Conservation (phyloP, 495 filamentous ascomycete genomes). For the Podospora pseudoanserina region DNA sequence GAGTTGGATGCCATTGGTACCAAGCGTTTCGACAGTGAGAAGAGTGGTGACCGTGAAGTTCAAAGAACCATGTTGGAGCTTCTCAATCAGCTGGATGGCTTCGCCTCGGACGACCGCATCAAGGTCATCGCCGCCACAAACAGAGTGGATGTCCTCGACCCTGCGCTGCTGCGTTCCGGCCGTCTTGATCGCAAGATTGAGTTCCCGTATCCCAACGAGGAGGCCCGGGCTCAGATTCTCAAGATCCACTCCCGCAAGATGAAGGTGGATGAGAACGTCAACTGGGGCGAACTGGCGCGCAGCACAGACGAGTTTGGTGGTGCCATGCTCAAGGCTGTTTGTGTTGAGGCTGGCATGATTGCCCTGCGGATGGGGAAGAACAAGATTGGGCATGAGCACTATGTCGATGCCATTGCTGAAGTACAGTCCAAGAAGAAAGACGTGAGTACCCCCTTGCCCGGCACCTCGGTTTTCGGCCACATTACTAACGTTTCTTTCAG, state of each 20-base stretch:
- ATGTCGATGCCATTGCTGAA: slow-evolving; percentile 96
- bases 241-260: slow-evolving; percentile 98
- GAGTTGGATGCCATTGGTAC: slow-evolving; percentile 96
- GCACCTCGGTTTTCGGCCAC: neutral
- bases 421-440: slow-evolving; percentile 99
- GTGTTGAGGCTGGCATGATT: slow-evolving; percentile 99
- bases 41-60: slow-evolving; percentile 95
- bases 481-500: slow-evolving; percentile 38
- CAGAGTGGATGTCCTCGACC: slow-evolving; percentile 95
- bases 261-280: slow-evolving; percentile 89
- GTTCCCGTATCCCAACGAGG: slow-evolving; percentile 98
- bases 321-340: slow-evolving; percentile 96
- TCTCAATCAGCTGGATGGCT: slow-evolving; percentile 97
- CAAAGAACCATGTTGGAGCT: slow-evolving; percentile 99
- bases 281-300: slow-evolving; percentile 93
- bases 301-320: slow-evolving; percentile 99
- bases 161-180: slow-evolving; percentile 87
- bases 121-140: slow-evolving; percentile 98
- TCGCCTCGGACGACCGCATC: slow-evolving; percentile 97
- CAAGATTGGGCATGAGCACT: slow-evolving; percentile 97
- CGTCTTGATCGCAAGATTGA: slow-evolving; percentile 98
- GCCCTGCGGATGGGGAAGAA: slow-evolving; percentile 85
- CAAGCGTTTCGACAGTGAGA: slow-evolving; percentile 98
- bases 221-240: slow-evolving; percentile 94
- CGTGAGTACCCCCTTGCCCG: slow-evolving; percentile 41